Base-by-base conservation (phyloP, 1,139 yeast species). In the Meyerozyma elateridarum region DNA sequence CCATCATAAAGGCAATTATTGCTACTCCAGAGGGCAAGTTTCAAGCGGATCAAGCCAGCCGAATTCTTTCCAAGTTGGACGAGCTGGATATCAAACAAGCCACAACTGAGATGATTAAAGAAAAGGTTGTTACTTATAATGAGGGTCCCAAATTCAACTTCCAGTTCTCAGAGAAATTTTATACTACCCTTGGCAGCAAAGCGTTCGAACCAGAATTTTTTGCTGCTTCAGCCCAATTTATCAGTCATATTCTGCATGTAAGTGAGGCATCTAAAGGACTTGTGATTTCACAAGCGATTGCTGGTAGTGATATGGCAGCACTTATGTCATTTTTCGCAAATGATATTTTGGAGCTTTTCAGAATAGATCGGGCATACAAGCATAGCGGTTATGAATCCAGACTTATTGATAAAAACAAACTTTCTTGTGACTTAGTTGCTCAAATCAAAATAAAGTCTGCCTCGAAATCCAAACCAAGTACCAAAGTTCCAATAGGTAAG, bases 351-450 rank as follows among this genome's bases (percentile, higher is more conserved):
- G 59, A 59, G 4, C 39, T 79, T 12, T 61, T 70, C 1, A 70
- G 84, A 33, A 61, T 80, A 14, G 85, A 79, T 41, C 70, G 68
- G 36, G 53, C 66, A 7, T 64, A 72, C 29, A 66, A 61, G 7
- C 61, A 71, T 33, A 57, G 62, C 11, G 79, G 82, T 1, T 80
- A 81, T 46, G 79, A 74, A 36, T 78, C 88, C 0, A 62, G 88
- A 41, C 57, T 71, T 8, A 63, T 79, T 20, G 85, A 80, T 40
- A 73, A 76, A 41, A 73, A 75, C 14, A 72, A 70, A 39, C 60
- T 80, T 5, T 79, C 79, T 29, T 75, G 84, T 49, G 89, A 82
- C 43, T 70, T 82, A 16, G 58, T 76, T n/a, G 57, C 46, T 43
- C 26, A 11, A 9, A 14, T 21, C n/a, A 25, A 31, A 12, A 30